Base-by-base conservation (phyloP, 2,329 filamentous ascomycete species). In the Talaromyces sp. region DNA sequence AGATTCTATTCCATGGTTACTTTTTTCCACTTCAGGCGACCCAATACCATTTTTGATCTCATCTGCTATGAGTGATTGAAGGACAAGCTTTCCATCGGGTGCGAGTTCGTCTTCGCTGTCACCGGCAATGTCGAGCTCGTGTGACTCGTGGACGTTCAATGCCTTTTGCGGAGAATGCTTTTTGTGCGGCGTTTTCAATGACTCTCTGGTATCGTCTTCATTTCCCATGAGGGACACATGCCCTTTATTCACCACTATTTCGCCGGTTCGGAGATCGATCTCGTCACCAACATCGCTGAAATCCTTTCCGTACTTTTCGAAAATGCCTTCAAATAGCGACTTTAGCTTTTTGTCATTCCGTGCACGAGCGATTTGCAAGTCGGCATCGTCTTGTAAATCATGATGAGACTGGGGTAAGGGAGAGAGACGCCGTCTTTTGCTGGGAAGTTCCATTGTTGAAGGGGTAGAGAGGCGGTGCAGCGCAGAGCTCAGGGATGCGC, bases 201-300 rank as follows among this genome's bases (percentile, higher is more conserved):
- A 65, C 60, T 68, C 41, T 59, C 81, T 79, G 46, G 74, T 69
- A 76, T 84, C 79, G 65, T 82, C 75, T 70, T 88, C 81, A 74
- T 84, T 73, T 70, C 77, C 69, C 81, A 91, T 85, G 69, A 84
- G 73, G 56, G 83, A 72, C 57, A 97, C 73, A 76, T 97, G 94
- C 0, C 94, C 93, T 79, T 96, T 94, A 74, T 97, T 84, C 59
- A 97, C 87, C n/a, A 96, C 82, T 53, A 97, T 86, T 61, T 90
- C 81, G 58, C 91, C 92, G 0, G 90, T 93, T 55, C 81, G 80
- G 60, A 96, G 80, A 73, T 97, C 91, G 68, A 97, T 92, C 76
- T 96, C 92, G 73, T 97, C 93, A 58, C 88, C 92, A 56, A 93
- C 82, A 4, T 87, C 89, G 1, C 86, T 86, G 69, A 96, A 96